Evolutionary conservation across 2,329 filamentous ascomycete species (phyloP), one percentile per base, ranked within the genome.

Genomic region (Fusarium humuli): DNA sequence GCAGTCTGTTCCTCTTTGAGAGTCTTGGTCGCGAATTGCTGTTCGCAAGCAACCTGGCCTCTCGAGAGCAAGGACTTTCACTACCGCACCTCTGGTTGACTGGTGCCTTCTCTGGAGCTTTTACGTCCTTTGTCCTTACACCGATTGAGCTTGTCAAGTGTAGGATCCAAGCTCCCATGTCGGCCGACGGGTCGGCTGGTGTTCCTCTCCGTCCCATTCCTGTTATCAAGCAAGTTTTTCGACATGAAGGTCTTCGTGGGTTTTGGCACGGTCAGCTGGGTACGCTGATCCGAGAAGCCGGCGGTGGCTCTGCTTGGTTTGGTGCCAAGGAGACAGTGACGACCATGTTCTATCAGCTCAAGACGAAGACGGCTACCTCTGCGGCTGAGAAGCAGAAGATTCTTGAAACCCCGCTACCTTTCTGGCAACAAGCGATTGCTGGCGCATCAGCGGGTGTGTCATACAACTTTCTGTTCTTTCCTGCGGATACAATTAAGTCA

Each of bases 121-220:
- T 97, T 76, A 97, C 96, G 0, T 97, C 94, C 0, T 86, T 98
- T 49, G 89, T 97, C 32, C 88, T 99, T 67, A 99, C 96, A 1
- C 96, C 96, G 0, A 94, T 99, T 72, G 96, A 99, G 82, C 88
- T 99, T 55, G 92, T 99, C 78, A 99, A 99, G 82, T 99, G 96
- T 87, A 97, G 96, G 81, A 97, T 99, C 83, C 96, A 99, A 80
- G 94, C 95, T 1, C 93, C 87, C 12, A 77, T 75, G 18, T 78
- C 82, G 2, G 77, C 79, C 4, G 81, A 82, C 25, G 84, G 83
- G 23, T 78, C 77, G 25, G 76, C 76, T 4, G 79, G 79, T 5
- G 83, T 82, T 14, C 81, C 86, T 5, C 86, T 92, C 7, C 87
- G 88, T 2, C 91, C 94, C 1, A 77, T 93, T 14, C 81, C 87